These are phyloP conservation scores for Talaromyces sp. DNA, from an alignment of 2,329 filamentous ascomycete genomes.

Conservation along the genomic window DNA sequence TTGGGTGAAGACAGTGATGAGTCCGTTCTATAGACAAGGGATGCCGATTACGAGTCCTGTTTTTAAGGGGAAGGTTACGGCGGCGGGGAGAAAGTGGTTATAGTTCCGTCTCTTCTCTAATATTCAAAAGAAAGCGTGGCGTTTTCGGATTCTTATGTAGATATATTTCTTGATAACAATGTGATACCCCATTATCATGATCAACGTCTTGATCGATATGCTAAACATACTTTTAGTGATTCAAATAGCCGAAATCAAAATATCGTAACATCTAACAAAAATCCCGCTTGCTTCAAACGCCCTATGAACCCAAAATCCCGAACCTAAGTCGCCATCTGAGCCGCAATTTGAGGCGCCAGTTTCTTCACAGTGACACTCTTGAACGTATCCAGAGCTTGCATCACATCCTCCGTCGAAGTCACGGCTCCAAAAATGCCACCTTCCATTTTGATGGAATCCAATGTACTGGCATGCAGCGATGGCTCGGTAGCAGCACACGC, in stretches of 20 bases:
- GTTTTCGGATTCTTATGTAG: not conserved
- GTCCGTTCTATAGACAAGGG: slow-evolving; percentile 84
- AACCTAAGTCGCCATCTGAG: not conserved
- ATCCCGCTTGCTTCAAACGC: not conserved
- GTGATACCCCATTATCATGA: slow-evolving; percentile 7
- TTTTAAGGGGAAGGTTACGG: slow-evolving; percentile 75
- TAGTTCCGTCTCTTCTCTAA: slow-evolving; percentile 39
- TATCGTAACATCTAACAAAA: not conserved
- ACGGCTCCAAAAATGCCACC: slow-evolving; percentile 46
- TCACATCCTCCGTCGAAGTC: slow-evolving; percentile 37
- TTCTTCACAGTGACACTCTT: slow-evolving; percentile 41
- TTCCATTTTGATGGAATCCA: slow-evolving; percentile 47
- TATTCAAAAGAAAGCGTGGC: not conserved
- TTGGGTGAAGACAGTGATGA: slow-evolving; percentile 97
- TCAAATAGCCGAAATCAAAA: not conserved
- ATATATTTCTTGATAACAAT: slow-evolving; percentile 8
- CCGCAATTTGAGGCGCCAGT: slow-evolving; percentile 39
- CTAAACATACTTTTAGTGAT: not conserved
- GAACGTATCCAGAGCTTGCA: slow-evolving; percentile 43
- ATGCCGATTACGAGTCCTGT: slow-evolving; percentile 82
- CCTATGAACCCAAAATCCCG: no score
- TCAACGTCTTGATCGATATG: not conserved
- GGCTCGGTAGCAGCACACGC: slow-evolving; percentile 43
- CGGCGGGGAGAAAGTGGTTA: slow-evolving; percentile 88
- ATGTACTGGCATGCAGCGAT: slow-evolving; percentile 39